Base-by-base conservation (phyloP, 2,329 filamentous ascomycete species). In the Ophiocordyceps camponoti-saundersi region DNA sequence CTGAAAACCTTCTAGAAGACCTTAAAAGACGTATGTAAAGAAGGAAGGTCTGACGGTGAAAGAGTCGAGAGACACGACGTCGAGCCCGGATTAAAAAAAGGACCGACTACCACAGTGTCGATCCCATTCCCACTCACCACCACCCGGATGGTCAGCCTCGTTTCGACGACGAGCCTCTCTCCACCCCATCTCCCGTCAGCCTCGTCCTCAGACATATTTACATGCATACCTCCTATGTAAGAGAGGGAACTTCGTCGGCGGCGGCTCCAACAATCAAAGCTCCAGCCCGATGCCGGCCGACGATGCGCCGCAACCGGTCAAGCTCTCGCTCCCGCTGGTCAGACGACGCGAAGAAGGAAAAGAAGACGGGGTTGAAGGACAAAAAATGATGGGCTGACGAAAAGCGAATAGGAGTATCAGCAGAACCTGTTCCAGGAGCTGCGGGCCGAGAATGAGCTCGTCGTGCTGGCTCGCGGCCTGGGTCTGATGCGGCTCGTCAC, bases 361-460 rank as follows among this genome's bases (percentile, higher is more conserved):
- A 6, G 18, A n/a, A 39, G 3, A 6, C 11, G 3, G 30, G 30
- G 3, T 11, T 3, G 13, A 32, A 12, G 3, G 11, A 15, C 6
- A 15, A 15, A 12, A 15, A 15, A 15, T 13, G 30, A 15, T 12
- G 30, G 36, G 36, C 36, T 39, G 16, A 39, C 36, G 36, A 39
- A 26, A 16, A 7, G 7, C 6, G 16, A n/a, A 3, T 47, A 83
- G 79, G 73, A 88, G 72, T 98, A 93, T 64, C 92, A 98, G 69
- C 89, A 96, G 69, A 82, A 86, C 59, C 79, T 96, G 57, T 96
- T 96, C 69, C 86, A 85, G 62, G 85, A 92, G 66, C 79, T 94
- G 54, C 82, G 87, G 52, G 71, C 79, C 50, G 85, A 95, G 68
- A 92, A 98, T 84, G 84, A 93, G 65, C 80, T 98, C 53, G 83